phyloP scores from a whole-genome alignment of 2,329 filamentous ascomycete species.

The Westerdykella sp. region DNA sequence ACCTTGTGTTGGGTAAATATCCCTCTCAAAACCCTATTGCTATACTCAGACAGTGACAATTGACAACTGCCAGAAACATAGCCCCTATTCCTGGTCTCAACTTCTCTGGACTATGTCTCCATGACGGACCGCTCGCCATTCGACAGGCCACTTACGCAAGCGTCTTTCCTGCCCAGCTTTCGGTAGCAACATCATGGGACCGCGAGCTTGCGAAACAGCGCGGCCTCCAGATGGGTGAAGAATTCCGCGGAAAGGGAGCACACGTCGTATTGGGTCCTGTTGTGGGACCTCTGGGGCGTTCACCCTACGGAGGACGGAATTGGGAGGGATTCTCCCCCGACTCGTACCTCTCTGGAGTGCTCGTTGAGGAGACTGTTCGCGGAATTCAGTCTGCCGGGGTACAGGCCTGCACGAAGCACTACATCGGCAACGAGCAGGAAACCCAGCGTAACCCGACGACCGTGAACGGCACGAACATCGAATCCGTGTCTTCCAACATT shows the following conservation, averaged over 20 bases:
- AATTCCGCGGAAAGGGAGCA: conserved; percentile 30
- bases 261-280: conserved; percentile 48
- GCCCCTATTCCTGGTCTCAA: conserved; percentile 33
- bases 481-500: conserved; percentile 56
- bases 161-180: conserved; percentile 34
- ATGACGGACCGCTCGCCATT: conserved; percentile 36
- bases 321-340: conserved; percentile 43
- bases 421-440: conserved; percentile 58
- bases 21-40: background rate
- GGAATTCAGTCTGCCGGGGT: conserved; percentile 40
- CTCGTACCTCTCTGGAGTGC: conserved; percentile 41
- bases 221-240: conserved; percentile 27
- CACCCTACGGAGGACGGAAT: conserved; percentile 38
- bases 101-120: conserved; percentile 38
- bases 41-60: conserved; percentile 2
- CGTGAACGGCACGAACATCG: conserved; percentile 40
- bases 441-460: conserved; percentile 33
- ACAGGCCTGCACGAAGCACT: conserved; percentile 46
- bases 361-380: conserved; percentile 36
- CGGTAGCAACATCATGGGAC: conserved; percentile 39
- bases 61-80: conserved; percentile 23
- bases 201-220: conserved; percentile 28
- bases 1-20: conserved; percentile 11
- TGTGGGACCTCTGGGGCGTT: conserved; percentile 40
- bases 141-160: conserved; percentile 25